Evolutionary conservation across 108 stramenopile genomes (phyloP).

Genomic region (Cyclostephanos tholiformis): DNA sequence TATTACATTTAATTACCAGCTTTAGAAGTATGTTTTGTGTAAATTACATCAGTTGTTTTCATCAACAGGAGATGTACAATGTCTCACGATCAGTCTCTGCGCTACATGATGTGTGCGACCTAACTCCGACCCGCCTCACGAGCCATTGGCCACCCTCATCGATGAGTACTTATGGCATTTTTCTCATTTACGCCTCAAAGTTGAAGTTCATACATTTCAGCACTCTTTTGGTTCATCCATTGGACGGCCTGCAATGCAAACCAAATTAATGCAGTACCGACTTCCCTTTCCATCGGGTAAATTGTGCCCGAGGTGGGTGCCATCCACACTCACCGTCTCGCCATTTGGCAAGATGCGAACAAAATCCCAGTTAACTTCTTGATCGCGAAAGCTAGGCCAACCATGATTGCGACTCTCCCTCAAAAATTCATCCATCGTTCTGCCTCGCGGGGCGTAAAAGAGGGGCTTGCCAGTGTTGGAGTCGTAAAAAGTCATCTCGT

Average conservation of each 20-base stretch:
- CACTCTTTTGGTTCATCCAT: neutral
- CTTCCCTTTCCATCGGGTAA: slow-evolving; percentile 73
- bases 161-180: too few species aligned
- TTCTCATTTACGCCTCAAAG: too few species aligned
- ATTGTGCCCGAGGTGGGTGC: slow-evolving; percentile 83
- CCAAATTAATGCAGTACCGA: slow-evolving; percentile 93
- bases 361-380: slow-evolving; percentile 88
- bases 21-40: too few species aligned
- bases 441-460: slow-evolving; percentile 78
- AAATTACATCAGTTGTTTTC: too few species aligned
- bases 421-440: slow-evolving; percentile 78
- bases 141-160: too few species aligned
- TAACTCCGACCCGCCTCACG: too few species aligned
- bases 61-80: too few species aligned
- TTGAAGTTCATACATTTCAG: too few species aligned
- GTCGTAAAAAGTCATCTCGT: slow-evolving; percentile 80
- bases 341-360: slow-evolving; percentile 82
- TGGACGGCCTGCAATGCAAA: slow-evolving; percentile 81
- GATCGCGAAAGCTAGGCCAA: slow-evolving; percentile 89
- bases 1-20: too few species aligned
- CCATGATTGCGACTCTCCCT: slow-evolving; percentile 74
- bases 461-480: slow-evolving; percentile 82
- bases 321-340: slow-evolving; percentile 81
- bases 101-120: too few species aligned
- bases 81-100: too few species aligned